Evolutionary conservation across 2,329 filamentous ascomycete species (phyloP).

Genomic region (Pyrenochaeta sp.): DNA sequence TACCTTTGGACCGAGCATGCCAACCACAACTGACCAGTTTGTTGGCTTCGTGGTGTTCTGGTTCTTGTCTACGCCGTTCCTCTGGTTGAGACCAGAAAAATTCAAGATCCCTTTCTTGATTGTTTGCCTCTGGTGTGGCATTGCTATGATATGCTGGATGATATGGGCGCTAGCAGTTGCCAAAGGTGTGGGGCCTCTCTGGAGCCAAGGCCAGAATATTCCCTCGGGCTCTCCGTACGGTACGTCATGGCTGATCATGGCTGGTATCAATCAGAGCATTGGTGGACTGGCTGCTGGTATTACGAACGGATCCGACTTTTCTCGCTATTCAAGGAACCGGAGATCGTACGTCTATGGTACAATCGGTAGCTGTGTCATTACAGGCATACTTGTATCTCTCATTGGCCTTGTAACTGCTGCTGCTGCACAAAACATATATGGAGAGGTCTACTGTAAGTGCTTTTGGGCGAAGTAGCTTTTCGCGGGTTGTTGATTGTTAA

Average conservation of each 20-base stretch:
- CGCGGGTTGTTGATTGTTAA: too few relatives aligned
- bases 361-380: constrained; percentile 49
- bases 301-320: constrained; percentile 55
- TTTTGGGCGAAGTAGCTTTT: too few relatives aligned
- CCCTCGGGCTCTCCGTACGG: constrained; percentile 48
- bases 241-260: constrained; percentile 56
- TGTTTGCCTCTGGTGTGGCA: constrained; percentile 53
- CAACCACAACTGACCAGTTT: constrained; percentile 46
- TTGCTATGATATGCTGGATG: constrained; percentile 57
- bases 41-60: constrained; percentile 46
- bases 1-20: constrained; percentile 41
- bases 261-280: constrained; percentile 54
- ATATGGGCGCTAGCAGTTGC: constrained; percentile 57
- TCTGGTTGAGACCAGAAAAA: constrained; percentile 59
- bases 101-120: constrained; percentile 58
- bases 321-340: constrained; percentile 50
- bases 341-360: constrained; percentile 51
- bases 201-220: constrained; percentile 48
- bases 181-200: constrained; percentile 54
- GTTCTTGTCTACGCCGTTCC: constrained; percentile 52
- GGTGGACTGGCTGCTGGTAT: constrained; percentile 53
- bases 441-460: constrained; percentile 50
- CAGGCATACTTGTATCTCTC: constrained; percentile 52
- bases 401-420: constrained; percentile 54
- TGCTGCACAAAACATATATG: constrained; percentile 47